These are phyloP conservation scores for Oldenlandia corymbosa DNA, from an alignment of 257 asterid genomes.

Conservation along the genomic window DNA sequence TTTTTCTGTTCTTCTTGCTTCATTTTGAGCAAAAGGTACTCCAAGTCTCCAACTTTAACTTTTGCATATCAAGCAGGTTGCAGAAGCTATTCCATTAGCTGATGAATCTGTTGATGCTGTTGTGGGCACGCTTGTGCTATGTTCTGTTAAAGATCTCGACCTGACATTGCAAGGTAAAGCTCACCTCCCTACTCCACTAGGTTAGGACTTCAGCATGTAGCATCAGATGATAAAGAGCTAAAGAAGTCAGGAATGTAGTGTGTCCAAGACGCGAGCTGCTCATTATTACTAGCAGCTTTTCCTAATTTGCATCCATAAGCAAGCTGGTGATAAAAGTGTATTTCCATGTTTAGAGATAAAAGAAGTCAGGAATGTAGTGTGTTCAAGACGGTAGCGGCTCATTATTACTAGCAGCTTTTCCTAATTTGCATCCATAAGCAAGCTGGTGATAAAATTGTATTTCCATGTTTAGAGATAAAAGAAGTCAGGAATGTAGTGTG, in stretches of 20 bases:
- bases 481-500: background rate
- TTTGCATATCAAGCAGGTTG: conserved; percentile 47
- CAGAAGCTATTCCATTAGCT: conserved; percentile 67
- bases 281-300: background rate
- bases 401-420: background rate
- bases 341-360: background rate
- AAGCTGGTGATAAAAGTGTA: background rate
- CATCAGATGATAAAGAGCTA: background rate
- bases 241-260: background rate
- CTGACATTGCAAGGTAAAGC: conserved; percentile 53
- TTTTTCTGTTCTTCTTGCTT: background rate
- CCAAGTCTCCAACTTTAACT: background rate
- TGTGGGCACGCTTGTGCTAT: conserved; percentile 78
- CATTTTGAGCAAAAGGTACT: too few species aligned
- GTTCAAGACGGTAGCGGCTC: background rate
- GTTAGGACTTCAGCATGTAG: background rate
- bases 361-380: background rate
- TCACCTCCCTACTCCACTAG: background rate
- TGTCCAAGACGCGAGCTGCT: background rate
- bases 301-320: background rate
- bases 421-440: background rate
- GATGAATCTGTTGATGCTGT: conserved; percentile 91
- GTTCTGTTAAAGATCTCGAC: conserved; percentile 80
- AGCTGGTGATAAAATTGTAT: background rate
- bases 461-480: background rate